Base-by-base conservation (phyloP, 2,329 filamentous ascomycete species). In the Phymatotrichopsis omnivora region DNA sequence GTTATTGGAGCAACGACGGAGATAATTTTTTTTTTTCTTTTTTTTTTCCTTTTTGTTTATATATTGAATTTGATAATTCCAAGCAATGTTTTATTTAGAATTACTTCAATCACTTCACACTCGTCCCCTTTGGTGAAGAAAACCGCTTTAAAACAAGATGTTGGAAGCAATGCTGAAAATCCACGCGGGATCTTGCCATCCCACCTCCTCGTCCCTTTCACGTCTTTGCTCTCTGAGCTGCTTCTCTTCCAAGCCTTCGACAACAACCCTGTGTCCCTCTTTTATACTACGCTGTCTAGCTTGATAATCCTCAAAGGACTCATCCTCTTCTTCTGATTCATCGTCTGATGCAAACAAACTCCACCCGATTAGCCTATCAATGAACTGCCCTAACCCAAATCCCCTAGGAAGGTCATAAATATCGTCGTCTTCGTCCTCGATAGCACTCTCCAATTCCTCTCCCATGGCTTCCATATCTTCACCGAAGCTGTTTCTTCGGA, bases 161-260 rank as follows among this genome's bases (percentile, higher is more conserved):
- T 75, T 78, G 20, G 72, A 71, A 8, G 76, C 78, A 52, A 82
- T 75, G 52, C 71, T 78, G 44, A 82, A 62, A 35, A 82, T 62
- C 78, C 78, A 82, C 12, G 76, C 76, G 20, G 76, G 78, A 61
- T 82, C 78, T 47, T 74, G 70, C 78, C 77, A 81, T 7, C 71
- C 72, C 12, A 74, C 75, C 32, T 74, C 70, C 40, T 79, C 70
- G 7, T 68, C 64, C 31, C 68, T 69, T 66, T 67, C 53, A 67
- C 67, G 20, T 66, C 62, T 37, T 20, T 57, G 42, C 22, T 61
- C 58, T 16, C 45, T 50, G 22, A 51, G 34, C 6, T 51, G 48
- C 22, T 58, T 51, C 20, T 36, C 36, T 35, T 52, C 27, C 40
- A 47, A 25, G n/a, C 14, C 27, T 14, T 38, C 48, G 30, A 39